Base-by-base conservation (phyloP, 2,329 filamentous ascomycete genomes). In the Hypoxylon sp. region DNA sequence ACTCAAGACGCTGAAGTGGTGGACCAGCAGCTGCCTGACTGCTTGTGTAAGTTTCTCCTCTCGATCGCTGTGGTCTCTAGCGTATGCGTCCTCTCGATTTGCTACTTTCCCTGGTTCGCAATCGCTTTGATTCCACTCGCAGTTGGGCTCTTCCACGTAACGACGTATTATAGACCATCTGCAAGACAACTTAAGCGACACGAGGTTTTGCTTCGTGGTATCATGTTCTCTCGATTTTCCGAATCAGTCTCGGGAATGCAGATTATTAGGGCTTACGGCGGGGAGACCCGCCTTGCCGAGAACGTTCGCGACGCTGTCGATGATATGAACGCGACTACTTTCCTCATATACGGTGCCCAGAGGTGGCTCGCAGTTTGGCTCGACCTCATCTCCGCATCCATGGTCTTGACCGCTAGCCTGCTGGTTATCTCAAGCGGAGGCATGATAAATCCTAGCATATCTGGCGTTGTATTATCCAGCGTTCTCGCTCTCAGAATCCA, bases 1-100 rank as follows among this genome's bases (percentile, higher is more conserved):
- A 89, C 88, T 11, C 90, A 89, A 73, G 89, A 91, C 71, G 85
- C 91, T 43, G 87, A 90, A 71, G 87, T 87, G 11, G 89, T 91
- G 87, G 89, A 91, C 75, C 89, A 90, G 73, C 86, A 84, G n/a
- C 80, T 91, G 6, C 86, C 86, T 0, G 88, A 90, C 65, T 83
- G 87, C 0, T 88, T 90, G 75, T 84, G 88, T 65, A 89, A 90
- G 81, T 90, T 89, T 76, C 85, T 88, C 67, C 73, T 90, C 51
- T 90, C 88, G 0, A 80, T 89, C 69, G 84, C 84, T 19, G 86
- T 87, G 81, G 88, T 90, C 60, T 76, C 84, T 3, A 85, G 86
- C 1, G 86, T 90, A 46, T 89, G 90, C 74, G 82, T 85, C 53
- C 78, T 91, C 67, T 88, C 90, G 75, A 88, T 91, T 64, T 83